Percentiles rank a stretch among this genome's conserved stretches.
phyloP scores from a whole-genome alignment of 345 rosid species.

The Eucalyptus regnans region DNA sequence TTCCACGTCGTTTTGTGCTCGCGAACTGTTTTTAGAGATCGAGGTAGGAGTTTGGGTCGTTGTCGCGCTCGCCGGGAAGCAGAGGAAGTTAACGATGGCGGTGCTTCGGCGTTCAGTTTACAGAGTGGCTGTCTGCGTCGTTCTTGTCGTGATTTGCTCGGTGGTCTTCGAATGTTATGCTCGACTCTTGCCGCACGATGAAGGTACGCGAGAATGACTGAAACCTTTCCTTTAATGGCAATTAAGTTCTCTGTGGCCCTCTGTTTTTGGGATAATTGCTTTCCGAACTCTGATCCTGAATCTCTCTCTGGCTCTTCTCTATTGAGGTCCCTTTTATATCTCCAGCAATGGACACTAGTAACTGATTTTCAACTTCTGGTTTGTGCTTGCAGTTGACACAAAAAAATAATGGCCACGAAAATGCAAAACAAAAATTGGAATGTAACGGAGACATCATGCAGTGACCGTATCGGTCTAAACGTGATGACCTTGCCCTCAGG shows the following conservation, averaged over 20 bases:
- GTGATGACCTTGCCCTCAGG: not conserved
- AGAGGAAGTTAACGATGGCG: too few species aligned
- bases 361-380: too few species aligned
- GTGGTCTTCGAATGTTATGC: too few species aligned
- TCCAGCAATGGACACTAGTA: too few species aligned
- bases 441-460: not conserved
- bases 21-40: too few species aligned
- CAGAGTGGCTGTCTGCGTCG: too few species aligned
- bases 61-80: too few species aligned
- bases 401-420: not conserved
- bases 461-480: not conserved
- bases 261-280: not conserved
- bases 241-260: not conserved
- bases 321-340: too few species aligned
- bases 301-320: not conserved
- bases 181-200: conserved; percentile 25
- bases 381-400: not conserved
- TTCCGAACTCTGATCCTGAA: not conserved
- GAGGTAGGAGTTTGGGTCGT: too few species aligned
- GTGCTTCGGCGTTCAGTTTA: too few species aligned
- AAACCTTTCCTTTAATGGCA: not conserved
- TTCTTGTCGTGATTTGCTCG: too few species aligned
- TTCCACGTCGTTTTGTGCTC: too few species aligned
- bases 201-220: conserved; percentile 18
- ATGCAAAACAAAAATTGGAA: not conserved